A percentile compares a stretch with the other conserved stretches of the same genome.
Conservation (phyloP, 306 rosid genomes). For the Senna siamea region DNA sequence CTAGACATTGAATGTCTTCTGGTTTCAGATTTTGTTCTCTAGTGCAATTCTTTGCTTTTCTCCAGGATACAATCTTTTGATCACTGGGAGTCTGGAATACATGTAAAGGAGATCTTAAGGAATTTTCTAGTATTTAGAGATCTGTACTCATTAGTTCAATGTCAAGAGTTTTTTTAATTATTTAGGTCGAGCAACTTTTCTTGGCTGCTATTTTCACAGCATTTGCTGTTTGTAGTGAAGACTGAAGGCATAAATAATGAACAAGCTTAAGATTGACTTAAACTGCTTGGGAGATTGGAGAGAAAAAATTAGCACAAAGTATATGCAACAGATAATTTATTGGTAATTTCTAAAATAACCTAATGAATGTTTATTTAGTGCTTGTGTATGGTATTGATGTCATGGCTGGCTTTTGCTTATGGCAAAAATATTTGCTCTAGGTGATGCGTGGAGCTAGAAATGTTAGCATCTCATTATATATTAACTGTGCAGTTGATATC, state of each 20-base stretch:
- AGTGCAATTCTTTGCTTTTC: background rate
- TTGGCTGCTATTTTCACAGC: background rate
- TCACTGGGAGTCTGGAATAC: background rate
- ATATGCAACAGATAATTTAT: background rate
- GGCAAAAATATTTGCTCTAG: background rate
- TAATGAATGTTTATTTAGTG: constrained; percentile 11
- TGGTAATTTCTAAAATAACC: background rate
- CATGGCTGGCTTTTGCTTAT: background rate
- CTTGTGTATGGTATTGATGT: background rate
- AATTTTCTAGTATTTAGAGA: background rate
- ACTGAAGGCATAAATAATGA: background rate
- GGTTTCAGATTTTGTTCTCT: background rate
- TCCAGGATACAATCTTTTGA: background rate
- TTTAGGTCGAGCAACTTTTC: background rate
- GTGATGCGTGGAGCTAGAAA: background rate
- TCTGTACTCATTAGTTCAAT: background rate
- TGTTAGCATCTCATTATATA: constrained; percentile 13
- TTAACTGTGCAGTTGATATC: constrained; percentile 1
- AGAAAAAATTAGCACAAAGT: background rate
- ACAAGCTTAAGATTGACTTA: background rate
- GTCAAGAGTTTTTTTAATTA: background rate
- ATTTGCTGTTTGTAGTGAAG: background rate
- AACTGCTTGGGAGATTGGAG: background rate
- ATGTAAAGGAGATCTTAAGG: background rate
- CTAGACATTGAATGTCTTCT: background rate